Conservation (phyloP, 805 yeast species). For the Debaryomyces prosopidis region DNA sequence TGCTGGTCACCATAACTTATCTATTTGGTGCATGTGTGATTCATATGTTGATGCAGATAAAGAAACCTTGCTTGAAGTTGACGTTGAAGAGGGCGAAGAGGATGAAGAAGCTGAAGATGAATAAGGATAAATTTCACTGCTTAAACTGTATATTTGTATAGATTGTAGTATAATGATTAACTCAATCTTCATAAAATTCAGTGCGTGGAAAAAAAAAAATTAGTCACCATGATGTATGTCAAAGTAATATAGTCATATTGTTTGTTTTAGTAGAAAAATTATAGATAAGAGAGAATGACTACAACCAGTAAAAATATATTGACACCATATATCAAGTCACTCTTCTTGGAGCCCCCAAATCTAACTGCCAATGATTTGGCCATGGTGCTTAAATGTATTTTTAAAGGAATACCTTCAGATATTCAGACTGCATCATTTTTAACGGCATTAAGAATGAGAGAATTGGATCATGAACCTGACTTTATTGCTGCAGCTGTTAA, state of each 20-base stretch:
- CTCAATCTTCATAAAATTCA: no score
- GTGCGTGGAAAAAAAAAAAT: not conserved
- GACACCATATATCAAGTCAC: constrained; percentile 64
- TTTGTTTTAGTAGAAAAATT: not conserved
- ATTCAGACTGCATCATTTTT: constrained; percentile 78
- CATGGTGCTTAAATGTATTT: constrained; percentile 59
- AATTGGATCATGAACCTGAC: constrained; percentile 78
- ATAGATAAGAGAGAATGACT: constrained; percentile 2
- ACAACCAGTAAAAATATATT: constrained; percentile 25
- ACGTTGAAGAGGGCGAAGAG: constrained; percentile 33
- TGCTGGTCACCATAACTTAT: constrained; percentile 60
- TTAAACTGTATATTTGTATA: not conserved
- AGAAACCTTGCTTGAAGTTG: constrained; percentile 60
- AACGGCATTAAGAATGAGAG: constrained; percentile 70
- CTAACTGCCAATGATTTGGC: constrained; percentile 66
- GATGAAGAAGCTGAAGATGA: constrained; percentile 5
- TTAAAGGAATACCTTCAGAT: constrained; percentile 61
- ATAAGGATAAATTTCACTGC: not conserved
- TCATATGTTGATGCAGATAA: constrained; percentile 92
- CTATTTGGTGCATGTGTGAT: constrained; percentile 87
- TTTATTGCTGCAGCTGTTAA: constrained; percentile 84
- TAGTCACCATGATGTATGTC: not conserved
- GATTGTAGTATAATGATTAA: not conserved
- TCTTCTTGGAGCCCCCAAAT: constrained; percentile 59
- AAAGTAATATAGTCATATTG: not conserved